phyloP scores from a whole-genome alignment of 306 rosid species.

The Trichosanthes truncata region DNA sequence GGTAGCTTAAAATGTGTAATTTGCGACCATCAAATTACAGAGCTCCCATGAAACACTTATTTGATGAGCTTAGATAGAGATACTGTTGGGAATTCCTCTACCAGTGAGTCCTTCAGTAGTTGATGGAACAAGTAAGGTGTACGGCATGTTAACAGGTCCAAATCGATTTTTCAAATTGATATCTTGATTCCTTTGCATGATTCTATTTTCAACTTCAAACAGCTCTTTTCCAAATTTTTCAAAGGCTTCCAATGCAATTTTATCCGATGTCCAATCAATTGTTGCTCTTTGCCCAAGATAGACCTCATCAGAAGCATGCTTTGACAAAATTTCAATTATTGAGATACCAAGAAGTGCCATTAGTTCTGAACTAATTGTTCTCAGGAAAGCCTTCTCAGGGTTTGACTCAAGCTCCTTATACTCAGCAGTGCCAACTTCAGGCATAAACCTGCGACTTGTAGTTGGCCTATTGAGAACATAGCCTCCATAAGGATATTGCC shows the following conservation, averaged over 20 bases:
- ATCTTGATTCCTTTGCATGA: slow-evolving; percentile 35
- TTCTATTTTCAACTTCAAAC: slow-evolving; percentile 29
- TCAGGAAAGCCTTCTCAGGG: slow-evolving; percentile 52
- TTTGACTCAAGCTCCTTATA: slow-evolving; percentile 38
- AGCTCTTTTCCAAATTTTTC: slow-evolving; percentile 37
- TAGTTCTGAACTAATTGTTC: slow-evolving; percentile 42
- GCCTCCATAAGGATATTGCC: slow-evolving; percentile 72
- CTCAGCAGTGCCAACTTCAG: slow-evolving; percentile 38
- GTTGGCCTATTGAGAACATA: slow-evolving; percentile 50
- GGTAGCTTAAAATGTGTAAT: not conserved
- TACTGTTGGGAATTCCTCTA: slow-evolving; percentile 68
- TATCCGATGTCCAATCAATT: slow-evolving; percentile 58
- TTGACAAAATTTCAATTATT: slow-evolving; percentile 53
- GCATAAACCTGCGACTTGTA: slow-evolving; percentile 36
- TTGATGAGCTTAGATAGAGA: slow-evolving; percentile 23
- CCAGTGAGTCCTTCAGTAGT: slow-evolving; percentile 51
- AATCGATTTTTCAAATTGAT: slow-evolving; percentile 31
- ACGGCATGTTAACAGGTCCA: slow-evolving; percentile 58
- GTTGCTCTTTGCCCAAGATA: slow-evolving; percentile 62
- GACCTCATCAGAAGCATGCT: slow-evolving; percentile 70
- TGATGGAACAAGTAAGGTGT: slow-evolving; percentile 48
- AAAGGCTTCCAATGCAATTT: slow-evolving; percentile 33
- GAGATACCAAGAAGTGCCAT: slow-evolving; percentile 48
- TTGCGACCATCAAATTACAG: not conserved
- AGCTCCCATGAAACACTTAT: not conserved